These are phyloP conservation scores for Phytophthora megakarya DNA, from an alignment of 352 stramenopile species.

Conservation along the genomic window DNA sequence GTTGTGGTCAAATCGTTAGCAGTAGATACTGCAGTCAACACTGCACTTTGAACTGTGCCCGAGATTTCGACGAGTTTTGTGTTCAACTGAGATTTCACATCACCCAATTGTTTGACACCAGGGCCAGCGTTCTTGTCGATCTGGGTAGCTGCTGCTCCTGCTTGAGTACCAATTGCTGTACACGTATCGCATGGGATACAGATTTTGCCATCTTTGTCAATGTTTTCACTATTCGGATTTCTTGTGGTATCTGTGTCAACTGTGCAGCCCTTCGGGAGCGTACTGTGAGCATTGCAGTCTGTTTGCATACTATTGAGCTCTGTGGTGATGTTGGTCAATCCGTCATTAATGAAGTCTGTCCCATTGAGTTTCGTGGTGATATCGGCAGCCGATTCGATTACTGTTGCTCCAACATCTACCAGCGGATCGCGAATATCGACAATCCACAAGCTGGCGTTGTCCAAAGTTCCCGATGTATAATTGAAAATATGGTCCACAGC, in stretches of 20 bases:
- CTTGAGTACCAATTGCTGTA: conserved; percentile 38
- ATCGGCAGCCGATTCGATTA: conserved; percentile 34
- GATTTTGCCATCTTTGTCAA: conserved; percentile 20
- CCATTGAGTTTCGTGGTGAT: conserved; percentile 40
- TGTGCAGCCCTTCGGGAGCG: conserved; percentile 42
- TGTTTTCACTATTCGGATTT: background rate
- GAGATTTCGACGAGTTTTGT: conserved; percentile 46
- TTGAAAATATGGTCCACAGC: conserved; percentile 56
- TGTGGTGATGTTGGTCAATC: conserved; percentile 33
- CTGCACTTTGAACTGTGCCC: conserved; percentile 36
- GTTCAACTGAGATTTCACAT: conserved; percentile 42
- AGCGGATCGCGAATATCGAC: conserved; percentile 47
- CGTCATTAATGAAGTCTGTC: conserved; percentile 55
- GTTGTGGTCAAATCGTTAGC: conserved; percentile 32
- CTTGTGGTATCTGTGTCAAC: background rate
- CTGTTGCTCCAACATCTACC: conserved; percentile 45
- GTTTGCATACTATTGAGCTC: conserved; percentile 39
- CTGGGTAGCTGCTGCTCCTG: conserved; percentile 29
- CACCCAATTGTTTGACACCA: conserved; percentile 40
- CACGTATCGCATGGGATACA: conserved; percentile 52
- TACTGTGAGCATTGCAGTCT: conserved; percentile 27
- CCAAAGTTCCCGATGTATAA: conserved; percentile 41
- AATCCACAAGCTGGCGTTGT: conserved; percentile 48
- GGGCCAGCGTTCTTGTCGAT: conserved; percentile 46
- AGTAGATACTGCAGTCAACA: conserved; percentile 42